A percentile compares a stretch with the other conserved stretches of the same genome.
Evolutionary conservation across 78 protist species (phyloP).

Genomic region (Creolimax fragrantissima): DNA sequence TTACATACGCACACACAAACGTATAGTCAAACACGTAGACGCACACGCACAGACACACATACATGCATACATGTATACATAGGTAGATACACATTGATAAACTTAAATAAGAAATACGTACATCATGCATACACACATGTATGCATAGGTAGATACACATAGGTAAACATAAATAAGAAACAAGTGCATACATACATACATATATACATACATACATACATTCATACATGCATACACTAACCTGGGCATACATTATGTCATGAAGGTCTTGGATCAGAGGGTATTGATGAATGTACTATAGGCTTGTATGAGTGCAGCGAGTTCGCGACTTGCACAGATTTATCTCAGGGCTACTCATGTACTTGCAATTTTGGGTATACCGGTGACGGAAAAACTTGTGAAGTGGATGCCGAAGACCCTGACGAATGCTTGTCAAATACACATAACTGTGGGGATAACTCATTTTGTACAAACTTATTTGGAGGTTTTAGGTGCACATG

Average conservation of each 20-base stretch:
- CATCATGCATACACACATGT: not conserved
- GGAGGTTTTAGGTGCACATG: not conserved
- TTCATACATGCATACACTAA: not conserved
- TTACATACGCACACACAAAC: not conserved
- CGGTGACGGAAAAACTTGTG: not conserved
- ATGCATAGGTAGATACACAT: not conserved
- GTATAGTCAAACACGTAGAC: not conserved
- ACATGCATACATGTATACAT: not conserved
- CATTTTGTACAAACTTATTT: not conserved
- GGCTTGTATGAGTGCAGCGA: not conserved
- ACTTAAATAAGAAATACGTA: no score
- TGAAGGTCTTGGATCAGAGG: not conserved
- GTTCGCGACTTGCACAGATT: not conserved
- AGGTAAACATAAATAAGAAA: not conserved
- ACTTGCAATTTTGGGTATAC: not conserved
- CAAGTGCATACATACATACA: no score
- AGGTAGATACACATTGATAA: not conserved
- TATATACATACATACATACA: not conserved
- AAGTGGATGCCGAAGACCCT: not conserved
- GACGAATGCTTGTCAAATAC: not conserved
- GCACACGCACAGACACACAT: not conserved
- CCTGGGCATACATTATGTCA: not conserved
- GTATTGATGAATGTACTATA: not conserved
- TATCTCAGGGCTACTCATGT: not conserved
- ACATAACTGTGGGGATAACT: not conserved